Evolutionary conservation across 129 eudicot genomes (phyloP), one percentile per base, ranked within the genome.

Genomic region (Logfia minima): DNA sequence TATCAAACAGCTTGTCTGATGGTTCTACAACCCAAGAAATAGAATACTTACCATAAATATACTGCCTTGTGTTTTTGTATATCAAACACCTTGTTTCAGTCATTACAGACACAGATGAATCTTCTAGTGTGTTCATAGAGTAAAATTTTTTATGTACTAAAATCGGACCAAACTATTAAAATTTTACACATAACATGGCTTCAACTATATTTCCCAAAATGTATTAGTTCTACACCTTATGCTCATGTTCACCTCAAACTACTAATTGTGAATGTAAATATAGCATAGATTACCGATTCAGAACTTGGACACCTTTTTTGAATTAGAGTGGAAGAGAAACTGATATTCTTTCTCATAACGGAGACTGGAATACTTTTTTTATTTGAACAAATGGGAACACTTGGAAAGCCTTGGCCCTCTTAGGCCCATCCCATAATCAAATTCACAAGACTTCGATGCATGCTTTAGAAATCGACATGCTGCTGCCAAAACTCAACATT

Each of bases 261-360:
- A 45, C 63, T 45, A 78, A 19, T 11, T 29, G 70, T 28, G 45
- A 48, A 16, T 59, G 51, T 10, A 43, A 43, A 79, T 45, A 79
- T 60, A 70, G 71, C 65, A 45, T 11, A 19, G 45, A 45, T 80
- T 80, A 80, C 79, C 79, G 58, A 52, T 66, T 80, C 62, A 29
- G 80, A 22, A 74, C 75, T 58, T 43, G 61, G 60, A 41, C 28
- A 68, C 75, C 84, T 67, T 80, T 80, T 80, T 67, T 39, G 79
- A 67, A 61, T 80, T 67, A 55, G 75, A 74, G 37, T 45, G 64
- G 84, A 66, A 14, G 80, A 17, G 62, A 45, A 66, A 74, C 84
- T 74, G 70, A 74, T 31, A 58, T 80, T 74, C 84, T 80, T 80
- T 80, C 70, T 74, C 84, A 80, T 80, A 37, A 45, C 31, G 70